These are phyloP conservation scores for Globisporangium canariense DNA, from an alignment of 352 stramenopile species.

Conservation along the genomic window DNA sequence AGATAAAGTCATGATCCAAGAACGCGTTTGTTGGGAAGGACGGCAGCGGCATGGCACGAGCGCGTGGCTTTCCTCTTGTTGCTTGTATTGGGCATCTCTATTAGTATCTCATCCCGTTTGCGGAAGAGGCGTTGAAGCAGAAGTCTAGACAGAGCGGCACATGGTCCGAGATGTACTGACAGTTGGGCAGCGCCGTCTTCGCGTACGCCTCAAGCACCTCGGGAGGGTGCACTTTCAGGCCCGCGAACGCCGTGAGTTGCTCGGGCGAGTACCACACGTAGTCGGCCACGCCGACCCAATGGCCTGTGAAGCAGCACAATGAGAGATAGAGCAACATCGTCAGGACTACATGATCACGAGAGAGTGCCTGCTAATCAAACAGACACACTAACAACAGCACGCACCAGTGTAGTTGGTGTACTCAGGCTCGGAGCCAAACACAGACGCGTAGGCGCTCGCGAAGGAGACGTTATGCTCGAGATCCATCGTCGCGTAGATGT, in stretches of 20 bases:
- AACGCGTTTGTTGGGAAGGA: not conserved
- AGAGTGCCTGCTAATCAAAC: not conserved
- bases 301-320: conserved; percentile 28
- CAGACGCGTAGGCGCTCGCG: conserved; percentile 92
- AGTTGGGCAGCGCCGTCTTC: conserved; percentile 94
- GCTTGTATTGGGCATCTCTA: conserved; percentile 23
- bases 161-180: conserved; percentile 96
- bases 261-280: conserved; percentile 98
- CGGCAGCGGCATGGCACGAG: conserved; percentile 21
- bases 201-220: conserved; percentile 83
- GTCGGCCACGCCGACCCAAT: conserved; percentile 95
- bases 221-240: conserved; percentile 91
- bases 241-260: conserved; percentile 91
- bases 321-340: not conserved
- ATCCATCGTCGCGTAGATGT: conserved; percentile 56
- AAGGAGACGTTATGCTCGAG: conserved; percentile 94
- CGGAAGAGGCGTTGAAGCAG: conserved; percentile 64
- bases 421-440: conserved; percentile 94
- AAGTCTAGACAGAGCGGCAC: conserved; percentile 91
- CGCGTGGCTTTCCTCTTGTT: not conserved
- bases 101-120: conserved; percentile 53
- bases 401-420: conserved; percentile 98
- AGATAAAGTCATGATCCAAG: too few relatives aligned
- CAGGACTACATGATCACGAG: not conserved
- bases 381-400: conserved; percentile 1